phyloP scores from a whole-genome alignment of 768 basidiomycete species.

The Leucosporidium scottii region DNA sequence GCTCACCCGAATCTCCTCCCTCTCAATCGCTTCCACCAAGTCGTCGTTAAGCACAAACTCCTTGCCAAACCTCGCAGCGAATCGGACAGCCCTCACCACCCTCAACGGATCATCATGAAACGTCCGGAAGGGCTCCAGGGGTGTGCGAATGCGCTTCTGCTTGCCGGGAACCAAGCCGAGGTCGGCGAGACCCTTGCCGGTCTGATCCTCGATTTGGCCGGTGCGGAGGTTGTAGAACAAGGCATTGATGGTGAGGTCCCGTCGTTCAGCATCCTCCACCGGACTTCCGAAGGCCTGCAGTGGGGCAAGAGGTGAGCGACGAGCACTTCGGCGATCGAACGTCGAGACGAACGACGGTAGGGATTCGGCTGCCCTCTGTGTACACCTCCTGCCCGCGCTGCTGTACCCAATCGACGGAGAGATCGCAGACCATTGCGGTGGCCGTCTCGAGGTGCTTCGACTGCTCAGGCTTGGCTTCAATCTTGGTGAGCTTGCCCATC shows the following conservation, averaged over 20 bases:
- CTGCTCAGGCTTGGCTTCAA: slow-evolving; percentile 91
- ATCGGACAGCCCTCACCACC: slow-evolving; percentile 81
- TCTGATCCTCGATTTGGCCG: slow-evolving; percentile 74
- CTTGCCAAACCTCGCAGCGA: slow-evolving; percentile 74
- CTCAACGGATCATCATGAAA: slow-evolving; percentile 91
- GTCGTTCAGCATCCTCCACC: slow-evolving; percentile 74
- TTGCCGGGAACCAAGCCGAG: slow-evolving; percentile 55
- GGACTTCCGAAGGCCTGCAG: slow-evolving; percentile 82
- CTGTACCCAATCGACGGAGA: slow-evolving; percentile 90
- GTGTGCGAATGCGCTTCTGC: slow-evolving; percentile 60
- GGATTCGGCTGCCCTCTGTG: slow-evolving; percentile 77
- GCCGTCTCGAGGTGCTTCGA: slow-evolving; percentile 98
- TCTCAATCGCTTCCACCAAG: slow-evolving; percentile 47
- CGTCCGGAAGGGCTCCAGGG: slow-evolving; percentile 74
- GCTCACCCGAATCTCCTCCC: slow-evolving; percentile 33
- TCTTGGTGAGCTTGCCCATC: slow-evolving; percentile 60
- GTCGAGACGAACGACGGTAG: slow-evolving; percentile 62
- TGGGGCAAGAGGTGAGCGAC: background rate
- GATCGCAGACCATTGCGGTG: slow-evolving; percentile 65
- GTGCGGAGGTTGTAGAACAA: slow-evolving; percentile 94
- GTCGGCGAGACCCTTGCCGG: slow-evolving; percentile 77
- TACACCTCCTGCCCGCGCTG: slow-evolving; percentile 80
- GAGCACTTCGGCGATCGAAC: background rate
- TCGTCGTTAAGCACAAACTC: slow-evolving; percentile 63
- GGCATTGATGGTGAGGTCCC: slow-evolving; percentile 92